These are phyloP conservation scores for Aspergillus hiratsukae DNA, from an alignment of 2,329 filamentous ascomycete genomes.

Conservation along the genomic window DNA sequence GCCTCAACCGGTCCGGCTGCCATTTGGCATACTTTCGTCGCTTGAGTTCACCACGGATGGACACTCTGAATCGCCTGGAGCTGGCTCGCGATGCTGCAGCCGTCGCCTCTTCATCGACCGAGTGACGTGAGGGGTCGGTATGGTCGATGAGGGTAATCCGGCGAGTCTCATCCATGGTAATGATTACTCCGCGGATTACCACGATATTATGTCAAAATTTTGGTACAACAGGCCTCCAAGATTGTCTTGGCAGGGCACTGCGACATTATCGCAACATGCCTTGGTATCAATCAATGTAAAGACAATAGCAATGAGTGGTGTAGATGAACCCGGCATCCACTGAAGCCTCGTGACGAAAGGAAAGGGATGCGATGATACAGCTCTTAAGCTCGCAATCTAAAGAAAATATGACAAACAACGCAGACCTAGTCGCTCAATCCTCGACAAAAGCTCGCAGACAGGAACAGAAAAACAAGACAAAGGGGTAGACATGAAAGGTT, in stretches of 20 bases:
- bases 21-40: conserved; percentile 47
- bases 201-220: not conserved
- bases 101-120: conserved; percentile 17
- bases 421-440: not conserved
- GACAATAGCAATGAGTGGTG: not conserved
- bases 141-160: conserved; percentile 39
- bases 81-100: conserved; percentile 11
- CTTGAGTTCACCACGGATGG: conserved; percentile 37
- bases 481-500: not conserved
- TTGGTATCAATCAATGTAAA: not conserved
- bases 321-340: not conserved
- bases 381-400: not conserved
- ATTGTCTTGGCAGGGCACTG: not conserved
- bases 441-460: not conserved
- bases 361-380: not conserved
- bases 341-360: not conserved
- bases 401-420: not conserved
- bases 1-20: conserved; percentile 55
- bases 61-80: conserved; percentile 20
- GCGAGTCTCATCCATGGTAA: conserved; percentile 22
- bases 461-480: not conserved
- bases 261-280: not conserved
- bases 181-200: not conserved
- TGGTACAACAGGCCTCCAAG: not conserved
- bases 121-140: conserved; percentile 26